Evolutionary conservation across 768 basidiomycete genomes (phyloP).

Genomic region (Naganishia antarctica): DNA sequence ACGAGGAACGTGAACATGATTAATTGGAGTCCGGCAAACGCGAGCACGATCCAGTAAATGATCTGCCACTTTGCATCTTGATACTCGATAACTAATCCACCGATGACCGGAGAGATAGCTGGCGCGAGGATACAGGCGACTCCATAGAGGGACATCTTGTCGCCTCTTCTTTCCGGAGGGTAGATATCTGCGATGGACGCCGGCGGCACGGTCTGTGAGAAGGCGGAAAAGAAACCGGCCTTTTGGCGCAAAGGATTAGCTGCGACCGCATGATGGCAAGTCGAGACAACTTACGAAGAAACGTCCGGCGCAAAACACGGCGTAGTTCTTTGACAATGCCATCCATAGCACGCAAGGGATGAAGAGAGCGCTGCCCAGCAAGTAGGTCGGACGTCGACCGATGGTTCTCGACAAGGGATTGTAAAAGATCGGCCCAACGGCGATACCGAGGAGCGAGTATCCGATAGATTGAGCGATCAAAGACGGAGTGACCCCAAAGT

Average conservation of each 20-base stretch:
- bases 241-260: too few relatives aligned
- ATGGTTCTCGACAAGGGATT: conserved; percentile 28
- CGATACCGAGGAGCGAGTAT: conserved; percentile 36
- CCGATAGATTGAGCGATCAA: conserved; percentile 33
- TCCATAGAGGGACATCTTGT: conserved; percentile 32
- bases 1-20: conserved; percentile 32
- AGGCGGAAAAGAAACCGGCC: conserved; percentile 28
- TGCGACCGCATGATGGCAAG: too few relatives aligned
- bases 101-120: conserved; percentile 34
- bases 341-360: conserved; percentile 35
- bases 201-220: conserved; percentile 34
- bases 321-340: conserved; percentile 28
- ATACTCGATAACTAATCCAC: conserved; percentile 32
- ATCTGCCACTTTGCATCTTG: conserved; percentile 29
- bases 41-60: conserved; percentile 37
- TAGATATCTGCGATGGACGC: conserved; percentile 37
- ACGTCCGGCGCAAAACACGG: conserved; percentile 31
- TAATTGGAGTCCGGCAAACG: conserved; percentile 32
- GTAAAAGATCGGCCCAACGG: conserved; percentile 36
- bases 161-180: conserved; percentile 33
- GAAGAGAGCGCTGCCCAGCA: conserved; percentile 33
- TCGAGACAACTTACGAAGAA: conserved; percentile 25
- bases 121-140: conserved; percentile 33
- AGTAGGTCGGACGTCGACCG: conserved; percentile 34
- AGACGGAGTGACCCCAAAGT: conserved; percentile 25